These are phyloP conservation scores for Blepharisma stoltei DNA, from an alignment of 73 alveolate species.

Conservation along the genomic window DNA sequence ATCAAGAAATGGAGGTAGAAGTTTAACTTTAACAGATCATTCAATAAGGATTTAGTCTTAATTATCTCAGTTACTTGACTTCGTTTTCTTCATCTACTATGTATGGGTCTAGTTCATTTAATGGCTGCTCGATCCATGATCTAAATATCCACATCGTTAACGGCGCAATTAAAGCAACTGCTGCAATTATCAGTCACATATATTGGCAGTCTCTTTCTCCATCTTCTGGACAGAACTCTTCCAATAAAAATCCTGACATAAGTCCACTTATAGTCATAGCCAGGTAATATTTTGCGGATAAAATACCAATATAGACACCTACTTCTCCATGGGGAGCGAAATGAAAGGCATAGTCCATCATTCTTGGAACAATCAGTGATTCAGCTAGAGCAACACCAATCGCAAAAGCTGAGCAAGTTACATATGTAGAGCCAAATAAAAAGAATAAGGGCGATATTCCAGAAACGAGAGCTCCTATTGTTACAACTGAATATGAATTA, in stretches of 20 bases:
- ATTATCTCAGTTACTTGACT: too few relatives aligned
- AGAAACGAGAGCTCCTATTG: not conserved
- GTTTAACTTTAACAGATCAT: conserved; percentile 2
- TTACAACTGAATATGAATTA: not conserved
- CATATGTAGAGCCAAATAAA: not conserved
- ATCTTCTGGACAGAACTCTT: conserved; percentile 26
- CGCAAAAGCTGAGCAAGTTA: not conserved
- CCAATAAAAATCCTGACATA: conserved; percentile 7
- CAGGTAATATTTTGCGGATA: not conserved
- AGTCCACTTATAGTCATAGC: not conserved
- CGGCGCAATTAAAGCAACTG: not conserved
- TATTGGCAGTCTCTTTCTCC: conserved; percentile 14
- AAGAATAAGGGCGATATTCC: not conserved
- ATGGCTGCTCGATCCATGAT: too few relatives aligned
- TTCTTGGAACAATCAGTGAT: not conserved
- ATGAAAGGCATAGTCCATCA: not conserved
- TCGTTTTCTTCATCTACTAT: too few relatives aligned
- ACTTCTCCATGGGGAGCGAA: not conserved
- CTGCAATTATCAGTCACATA: not conserved
- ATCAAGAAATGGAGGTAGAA: conserved; percentile 33
- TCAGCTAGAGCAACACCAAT: not conserved
- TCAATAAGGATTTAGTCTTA: not conserved
- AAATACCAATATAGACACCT: not conserved
- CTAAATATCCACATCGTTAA: too few relatives aligned
- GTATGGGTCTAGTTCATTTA: too few relatives aligned